A percentile compares a stretch with the other conserved stretches of the same genome.
Evolutionary conservation across 2,329 filamentous ascomycete genomes (phyloP).

Genomic region (Paecilomyces formosus): DNA sequence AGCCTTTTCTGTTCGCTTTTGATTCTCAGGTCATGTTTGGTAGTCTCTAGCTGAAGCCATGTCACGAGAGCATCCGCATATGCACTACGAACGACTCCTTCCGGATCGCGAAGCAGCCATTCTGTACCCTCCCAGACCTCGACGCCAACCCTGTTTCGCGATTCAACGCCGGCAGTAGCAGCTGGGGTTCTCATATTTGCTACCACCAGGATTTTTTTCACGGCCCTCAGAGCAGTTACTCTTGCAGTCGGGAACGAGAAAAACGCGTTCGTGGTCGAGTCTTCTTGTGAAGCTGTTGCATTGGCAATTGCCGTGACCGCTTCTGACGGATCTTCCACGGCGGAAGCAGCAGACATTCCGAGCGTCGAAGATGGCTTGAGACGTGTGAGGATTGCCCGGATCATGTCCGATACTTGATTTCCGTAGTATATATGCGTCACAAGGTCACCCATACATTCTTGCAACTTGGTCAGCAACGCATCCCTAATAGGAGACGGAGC

Average conservation of each 20-base stretch:
- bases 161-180: conserved; percentile 55
- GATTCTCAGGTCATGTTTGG: conserved; percentile 56
- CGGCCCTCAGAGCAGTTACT: conserved; percentile 62
- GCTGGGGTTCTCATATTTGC: conserved; percentile 63
- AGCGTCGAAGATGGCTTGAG: conserved; percentile 56
- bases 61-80: conserved; percentile 77
- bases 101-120: conserved; percentile 76
- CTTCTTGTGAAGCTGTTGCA: conserved; percentile 45
- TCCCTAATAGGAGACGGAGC: conserved; percentile 47
- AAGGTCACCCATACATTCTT: conserved; percentile 79
- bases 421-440: conserved; percentile 95
- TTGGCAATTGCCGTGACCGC: conserved; percentile 42
- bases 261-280: conserved; percentile 48
- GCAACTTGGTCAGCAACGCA: conserved; percentile 62
- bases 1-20: conserved; percentile 48
- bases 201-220: conserved; percentile 74
- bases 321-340: conserved; percentile 43
- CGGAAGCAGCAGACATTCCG: conserved; percentile 32
- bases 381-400: conserved; percentile 68
- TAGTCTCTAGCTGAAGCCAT: conserved; percentile 80
- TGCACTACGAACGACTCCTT: conserved; percentile 70
- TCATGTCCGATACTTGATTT: conserved; percentile 93
- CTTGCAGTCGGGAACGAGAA: conserved; percentile 58
- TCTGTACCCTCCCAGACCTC: conserved; percentile 95
- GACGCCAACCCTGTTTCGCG: conserved; percentile 67